Percentiles rank a stretch among this genome's conserved stretches.
These are phyloP conservation scores for Mrakia blollopis DNA, from an alignment of 768 basidiomycete species.

Conservation along the genomic window DNA sequence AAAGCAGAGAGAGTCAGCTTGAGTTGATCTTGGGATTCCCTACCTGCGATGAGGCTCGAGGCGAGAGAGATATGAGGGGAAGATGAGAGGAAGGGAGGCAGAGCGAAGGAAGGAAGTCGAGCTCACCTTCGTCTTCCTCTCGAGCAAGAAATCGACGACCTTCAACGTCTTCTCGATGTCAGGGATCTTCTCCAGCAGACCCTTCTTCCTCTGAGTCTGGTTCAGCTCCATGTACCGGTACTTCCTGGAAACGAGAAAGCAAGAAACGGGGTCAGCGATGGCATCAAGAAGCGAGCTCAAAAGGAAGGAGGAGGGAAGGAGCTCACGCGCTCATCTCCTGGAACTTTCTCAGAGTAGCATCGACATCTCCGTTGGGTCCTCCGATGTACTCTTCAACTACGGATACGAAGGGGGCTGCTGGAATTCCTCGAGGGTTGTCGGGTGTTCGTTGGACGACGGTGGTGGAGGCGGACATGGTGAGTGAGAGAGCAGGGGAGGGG, in stretches of 20 bases:
- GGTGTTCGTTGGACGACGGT: slow-evolving; percentile 41
- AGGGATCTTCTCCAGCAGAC: slow-evolving; percentile 89
- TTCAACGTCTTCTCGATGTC: slow-evolving; percentile 87
- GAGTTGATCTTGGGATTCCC: not conserved
- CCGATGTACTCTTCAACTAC: slow-evolving; percentile 84
- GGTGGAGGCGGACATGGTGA: not conserved
- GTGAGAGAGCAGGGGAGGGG: not conserved
- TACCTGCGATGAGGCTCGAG: not conserved
- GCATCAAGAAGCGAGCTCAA: not conserved
- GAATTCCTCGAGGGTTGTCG: slow-evolving; percentile 87
- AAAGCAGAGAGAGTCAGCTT: not conserved
- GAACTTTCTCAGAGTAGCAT: slow-evolving; percentile 69
- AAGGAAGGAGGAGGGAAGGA: not conserved
- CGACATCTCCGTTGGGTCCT: slow-evolving; percentile 69
- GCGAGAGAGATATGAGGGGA: not conserved
- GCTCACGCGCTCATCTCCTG: slow-evolving; percentile 92
- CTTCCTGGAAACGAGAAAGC: slow-evolving; percentile 58
- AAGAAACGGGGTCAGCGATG: slow-evolving; percentile 1
- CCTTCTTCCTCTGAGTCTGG: slow-evolving; percentile 66
- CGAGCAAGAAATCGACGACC: slow-evolving; percentile 71
- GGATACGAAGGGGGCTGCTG: slow-evolving; percentile 91
- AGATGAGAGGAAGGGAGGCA: not conserved
- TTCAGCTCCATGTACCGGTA: slow-evolving; percentile 97
- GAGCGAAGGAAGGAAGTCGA: not conserved
- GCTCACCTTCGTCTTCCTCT: slow-evolving; percentile 50